phyloP scores from a whole-genome alignment of 2,329 filamentous ascomycete genomes.

The Colletotrichum karsti region DNA sequence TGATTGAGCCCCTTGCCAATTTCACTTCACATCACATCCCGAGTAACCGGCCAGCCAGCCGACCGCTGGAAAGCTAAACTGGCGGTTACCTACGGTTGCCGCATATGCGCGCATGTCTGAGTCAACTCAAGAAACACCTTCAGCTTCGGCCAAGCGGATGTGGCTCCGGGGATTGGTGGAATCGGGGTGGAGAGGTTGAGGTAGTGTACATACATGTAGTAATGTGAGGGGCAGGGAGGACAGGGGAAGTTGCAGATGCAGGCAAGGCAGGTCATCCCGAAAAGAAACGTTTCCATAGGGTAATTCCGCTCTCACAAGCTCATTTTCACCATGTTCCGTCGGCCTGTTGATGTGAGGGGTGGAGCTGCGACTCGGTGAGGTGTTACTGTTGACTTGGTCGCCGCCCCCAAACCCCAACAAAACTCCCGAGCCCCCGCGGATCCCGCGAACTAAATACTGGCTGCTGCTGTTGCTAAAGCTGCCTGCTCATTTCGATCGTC shows the following conservation, averaged over 20 bases:
- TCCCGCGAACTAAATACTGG: background rate
- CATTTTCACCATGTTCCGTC: background rate
- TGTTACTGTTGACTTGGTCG: background rate
- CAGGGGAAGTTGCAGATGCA: background rate
- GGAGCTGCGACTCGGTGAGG: background rate
- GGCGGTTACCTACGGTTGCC: background rate
- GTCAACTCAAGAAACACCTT: constrained; percentile 8
- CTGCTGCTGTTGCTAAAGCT: background rate
- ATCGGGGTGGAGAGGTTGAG: constrained; percentile 15
- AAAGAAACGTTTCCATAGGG: constrained; percentile 23
- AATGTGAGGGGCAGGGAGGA: background rate
- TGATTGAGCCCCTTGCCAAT: background rate
- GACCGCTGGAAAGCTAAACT: background rate
- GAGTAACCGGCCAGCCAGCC: background rate
- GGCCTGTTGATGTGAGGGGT: background rate
- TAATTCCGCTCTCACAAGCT: background rate
- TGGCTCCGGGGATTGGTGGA: constrained; percentile 23
- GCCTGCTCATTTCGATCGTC: background rate
- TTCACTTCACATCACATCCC: background rate
- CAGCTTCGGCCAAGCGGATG: constrained; percentile 14
- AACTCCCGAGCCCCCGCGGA: background rate
- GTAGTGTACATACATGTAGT: too few species aligned
- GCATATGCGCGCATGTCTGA: background rate
- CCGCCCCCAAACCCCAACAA: constrained; percentile 6
- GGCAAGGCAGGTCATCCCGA: constrained; percentile 23